Evolutionary conservation across 2,329 filamentous ascomycete genomes (phyloP), one percentile per base, ranked within the genome.

Genomic region (Graphilbum fragrans): DNA sequence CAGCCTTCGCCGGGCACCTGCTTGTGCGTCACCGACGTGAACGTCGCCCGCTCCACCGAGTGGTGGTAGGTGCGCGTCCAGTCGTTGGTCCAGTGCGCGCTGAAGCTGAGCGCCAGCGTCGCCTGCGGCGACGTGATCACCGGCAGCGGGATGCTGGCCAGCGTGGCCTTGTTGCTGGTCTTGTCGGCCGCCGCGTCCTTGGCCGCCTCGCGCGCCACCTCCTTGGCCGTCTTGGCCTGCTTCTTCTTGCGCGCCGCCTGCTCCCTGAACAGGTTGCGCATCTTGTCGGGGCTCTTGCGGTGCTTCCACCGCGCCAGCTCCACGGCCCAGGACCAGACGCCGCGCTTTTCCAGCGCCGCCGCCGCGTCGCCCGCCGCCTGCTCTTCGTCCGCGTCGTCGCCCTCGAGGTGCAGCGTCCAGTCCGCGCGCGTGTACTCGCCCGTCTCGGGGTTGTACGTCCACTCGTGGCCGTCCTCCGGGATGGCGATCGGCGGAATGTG

Each of bases 1-100:
- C 49, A 42, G 41, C 50, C 45, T 41, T 51, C 41, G 39, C 50
- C 37, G 8, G 42, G 42, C 2, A 44, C 18, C 41, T 48, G 47
- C 37, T 41, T 42, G 38, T 43, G 43, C 19, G 42, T 45, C 6
- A 45, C 20, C 6, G 41, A 37, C 14, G 29, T 42, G 32, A 48
- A 47, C 37, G 3, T 31, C n/a, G 42, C 47, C 1, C 21, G 31
- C 42, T 44, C 38, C 3, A 39, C 35, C 19, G 42, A 20, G 18
- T 40, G 41, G 37, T 41, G 42, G 41, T 45, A 43, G 8, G 41
- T 45, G 23, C 31, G 20, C 5, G 45, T 45, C 41, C 42, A 45
- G 29, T 48, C 47, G 14, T 21, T 31, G 4, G 43, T 46, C 42
- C 45, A 48, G 29, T 43, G 29, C 16, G 34, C 29, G 18, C 33